phyloP scores from a whole-genome alignment of 768 basidiomycete genomes.

The Termitomyces sp. region DNA sequence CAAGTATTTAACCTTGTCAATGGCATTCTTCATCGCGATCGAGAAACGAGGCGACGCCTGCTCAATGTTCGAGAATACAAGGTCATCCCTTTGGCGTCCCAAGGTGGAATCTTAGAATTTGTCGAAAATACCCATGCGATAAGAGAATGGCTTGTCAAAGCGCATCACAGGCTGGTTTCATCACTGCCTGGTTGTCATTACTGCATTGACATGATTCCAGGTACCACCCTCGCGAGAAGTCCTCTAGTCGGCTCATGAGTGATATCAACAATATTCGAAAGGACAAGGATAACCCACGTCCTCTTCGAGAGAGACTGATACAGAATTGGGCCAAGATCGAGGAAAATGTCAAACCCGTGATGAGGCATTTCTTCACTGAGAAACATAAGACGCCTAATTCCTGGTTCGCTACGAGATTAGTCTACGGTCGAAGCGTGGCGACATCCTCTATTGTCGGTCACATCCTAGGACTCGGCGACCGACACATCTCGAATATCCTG shows the following conservation, averaged over 20 bases:
- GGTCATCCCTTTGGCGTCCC: conserved; percentile 76
- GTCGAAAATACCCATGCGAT: conserved; percentile 74
- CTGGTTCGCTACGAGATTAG: conserved; percentile 89
- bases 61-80: conserved; percentile 81
- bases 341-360: conserved; percentile 66
- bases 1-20: conserved; percentile 94
- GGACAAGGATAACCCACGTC: conserved; percentile 6
- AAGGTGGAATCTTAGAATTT: conserved; percentile 88
- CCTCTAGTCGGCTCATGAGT: conserved; percentile 22
- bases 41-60: conserved; percentile 67
- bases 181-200: background rate
- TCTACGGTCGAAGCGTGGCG: conserved; percentile 89
- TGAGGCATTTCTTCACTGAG: conserved; percentile 94
- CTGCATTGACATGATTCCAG: conserved; percentile 27
- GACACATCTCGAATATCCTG: conserved; percentile 89
- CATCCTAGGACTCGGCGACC: conserved; percentile 86
- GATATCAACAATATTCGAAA: conserved; percentile 26
- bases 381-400: conserved; percentile 79
- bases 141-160: conserved; percentile 49
- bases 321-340: conserved; percentile 28
- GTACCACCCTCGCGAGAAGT: conserved; percentile 55
- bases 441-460: conserved; percentile 93
- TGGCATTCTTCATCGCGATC: conserved; percentile 62
- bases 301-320: background rate
- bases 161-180: conserved; percentile 54